Base-by-base conservation (phyloP, 2,329 filamentous ascomycete genomes). In the Fusarium miscanthi region DNA sequence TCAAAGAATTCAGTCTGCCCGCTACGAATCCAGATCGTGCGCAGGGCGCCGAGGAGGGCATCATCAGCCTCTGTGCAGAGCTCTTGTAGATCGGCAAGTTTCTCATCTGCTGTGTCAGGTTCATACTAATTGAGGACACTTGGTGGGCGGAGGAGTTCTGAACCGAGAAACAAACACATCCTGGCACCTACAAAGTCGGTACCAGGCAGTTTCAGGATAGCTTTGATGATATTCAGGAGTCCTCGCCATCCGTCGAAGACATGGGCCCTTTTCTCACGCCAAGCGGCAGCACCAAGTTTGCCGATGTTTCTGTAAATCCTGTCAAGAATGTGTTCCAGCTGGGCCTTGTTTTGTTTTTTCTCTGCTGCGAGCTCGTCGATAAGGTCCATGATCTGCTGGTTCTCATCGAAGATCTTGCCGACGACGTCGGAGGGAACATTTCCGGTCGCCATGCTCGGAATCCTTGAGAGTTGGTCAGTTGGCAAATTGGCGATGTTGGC, bases 1-100 rank as follows among this genome's bases (percentile, higher is more conserved):
- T 52, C 31, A 16, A 41, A 45, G 3, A 3, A 23, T 3, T 35
- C 31, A 3, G 8, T 27, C 4, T 35, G 10, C 6, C 31, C 38
- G 25, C 25, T 51, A 6, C n/a, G n/a, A 11, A 13, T 52, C 41
- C 46, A 59, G 6, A 52, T 37, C 14, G 10, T 25, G 6, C 58
- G 41, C 7, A 54, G n/a, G 9, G 37, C 17, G 7, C 33, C 37
- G 12, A 65, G 57, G 8, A 66, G 31, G 3, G 45, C 27, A 12
- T 63, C 45, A 23, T 66, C 63, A 5, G 45, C 21, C 5, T 56
- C 43, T 21, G 35, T 49, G 30, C 59, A 66, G 16, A 66, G 49
- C 16, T 61, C 62, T 30, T 48, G 9, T 6, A 65, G 35, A 7
- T 45, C 14, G 6, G 57, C 41, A 17, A 23, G 5, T 1, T 31